These are phyloP conservation scores for Antitrichia curtipendula DNA, from an alignment of 225 moss, liverwort and hornwort species.

Conservation along the genomic window DNA sequence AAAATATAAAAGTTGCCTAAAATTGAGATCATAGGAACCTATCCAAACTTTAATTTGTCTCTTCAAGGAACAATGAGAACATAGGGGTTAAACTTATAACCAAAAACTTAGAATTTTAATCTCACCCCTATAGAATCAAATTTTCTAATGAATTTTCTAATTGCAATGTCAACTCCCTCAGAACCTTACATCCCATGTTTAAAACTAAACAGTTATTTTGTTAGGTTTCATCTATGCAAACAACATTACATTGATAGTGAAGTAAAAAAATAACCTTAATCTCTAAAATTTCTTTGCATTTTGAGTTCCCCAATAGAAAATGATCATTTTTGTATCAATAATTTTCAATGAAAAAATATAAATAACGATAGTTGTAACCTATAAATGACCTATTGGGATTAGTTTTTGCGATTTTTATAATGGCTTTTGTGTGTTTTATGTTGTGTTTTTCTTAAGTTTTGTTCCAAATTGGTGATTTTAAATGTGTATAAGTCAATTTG, in stretches of 20 bases:
- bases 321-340: neutral
- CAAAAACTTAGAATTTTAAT: neutral
- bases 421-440: too few species aligned
- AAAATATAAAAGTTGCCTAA: rapidly evolving
- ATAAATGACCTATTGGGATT: too few species aligned
- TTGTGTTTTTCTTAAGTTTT: too few species aligned
- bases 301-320: neutral
- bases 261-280: neutral
- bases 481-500: too few species aligned
- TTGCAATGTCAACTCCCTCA: neutral
- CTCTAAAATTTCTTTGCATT: neutral
- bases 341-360: neutral
- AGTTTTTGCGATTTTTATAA: too few species aligned
- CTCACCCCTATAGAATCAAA: neutral
- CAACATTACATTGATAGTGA: neutral
- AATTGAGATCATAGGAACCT: neutral
- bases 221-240: neutral
- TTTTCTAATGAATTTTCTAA: neutral
- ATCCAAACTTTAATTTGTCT: neutral
- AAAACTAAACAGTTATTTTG: neutral
- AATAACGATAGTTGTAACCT: neutral
- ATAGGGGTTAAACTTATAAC: too few species aligned
- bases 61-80: rapidly evolving
- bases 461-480: too few species aligned
- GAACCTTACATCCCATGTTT: neutral